Evolutionary conservation across 2,329 filamentous ascomycete genomes (phyloP).

Genomic region (Teratosphaeria nubilosa): DNA sequence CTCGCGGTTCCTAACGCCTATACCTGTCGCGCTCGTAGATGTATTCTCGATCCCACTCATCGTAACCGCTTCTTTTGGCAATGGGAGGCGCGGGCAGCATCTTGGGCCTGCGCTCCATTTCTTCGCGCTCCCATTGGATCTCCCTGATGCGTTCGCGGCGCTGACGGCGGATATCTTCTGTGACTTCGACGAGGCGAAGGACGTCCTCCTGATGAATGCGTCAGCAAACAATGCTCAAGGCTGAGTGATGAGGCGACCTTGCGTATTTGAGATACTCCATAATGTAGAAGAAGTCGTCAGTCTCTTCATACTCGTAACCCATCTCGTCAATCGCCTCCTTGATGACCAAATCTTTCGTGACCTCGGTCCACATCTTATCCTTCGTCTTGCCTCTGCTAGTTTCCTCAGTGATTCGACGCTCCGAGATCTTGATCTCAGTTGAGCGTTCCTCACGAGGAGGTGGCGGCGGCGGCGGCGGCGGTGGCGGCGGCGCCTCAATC

Average conservation of each 20-base stretch:
- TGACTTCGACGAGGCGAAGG: conserved; percentile 68
- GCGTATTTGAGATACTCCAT: conserved; percentile 85
- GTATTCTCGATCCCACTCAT: conserved; percentile 59
- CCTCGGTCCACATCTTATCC: conserved; percentile 79
- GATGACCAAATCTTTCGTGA: conserved; percentile 83
- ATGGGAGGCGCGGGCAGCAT: conserved; percentile 31
- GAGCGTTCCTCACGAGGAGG: conserved; percentile 17
- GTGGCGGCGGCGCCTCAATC: conserved; percentile 27
- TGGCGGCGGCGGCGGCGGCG: not conserved
- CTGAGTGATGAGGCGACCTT: conserved; percentile 36
- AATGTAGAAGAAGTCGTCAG: conserved; percentile 79
- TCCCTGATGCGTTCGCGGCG: conserved; percentile 49
- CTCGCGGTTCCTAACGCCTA: conserved; percentile 4
- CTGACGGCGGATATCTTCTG: conserved; percentile 67
- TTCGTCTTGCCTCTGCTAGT: conserved; percentile 9
- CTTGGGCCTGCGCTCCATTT: conserved; percentile 40
- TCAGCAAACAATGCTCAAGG: not conserved
- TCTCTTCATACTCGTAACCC: conserved; percentile 87
- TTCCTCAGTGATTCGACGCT: conserved; percentile 14
- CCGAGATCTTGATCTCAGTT: conserved; percentile 34
- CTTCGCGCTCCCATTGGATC: conserved; percentile 51
- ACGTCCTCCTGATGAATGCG: conserved; percentile 66
- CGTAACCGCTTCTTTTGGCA: conserved; percentile 40
- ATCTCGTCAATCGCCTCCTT: conserved; percentile 76
- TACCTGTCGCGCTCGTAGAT: conserved; percentile 45